Evolutionary conservation across 495 filamentous ascomycete species (phyloP).

Genomic region (Penicillium flavigenum): DNA sequence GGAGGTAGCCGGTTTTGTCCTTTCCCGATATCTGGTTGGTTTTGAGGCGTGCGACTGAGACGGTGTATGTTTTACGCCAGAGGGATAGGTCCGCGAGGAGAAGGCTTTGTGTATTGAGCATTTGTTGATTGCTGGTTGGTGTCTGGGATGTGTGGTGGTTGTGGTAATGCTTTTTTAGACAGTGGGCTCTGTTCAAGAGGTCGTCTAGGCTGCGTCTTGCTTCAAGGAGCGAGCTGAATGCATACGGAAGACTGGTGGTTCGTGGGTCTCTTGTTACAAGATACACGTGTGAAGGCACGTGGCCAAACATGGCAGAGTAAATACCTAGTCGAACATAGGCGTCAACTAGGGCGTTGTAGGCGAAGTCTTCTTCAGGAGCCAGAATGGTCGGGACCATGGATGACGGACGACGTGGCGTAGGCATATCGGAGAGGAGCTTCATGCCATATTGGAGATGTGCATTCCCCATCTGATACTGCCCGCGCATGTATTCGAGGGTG

Average conservation of each 20-base stretch:
- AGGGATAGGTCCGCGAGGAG: conserved; percentile 15
- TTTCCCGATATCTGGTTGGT: conserved; percentile 6
- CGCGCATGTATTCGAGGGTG: conserved; percentile 50
- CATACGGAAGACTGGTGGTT: conserved; percentile 12
- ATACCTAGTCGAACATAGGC: conserved; percentile 19
- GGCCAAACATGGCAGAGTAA: conserved; percentile 26
- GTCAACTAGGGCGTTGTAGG: conserved; percentile 24
- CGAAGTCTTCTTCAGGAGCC: conserved; percentile 21
- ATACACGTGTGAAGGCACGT: conserved; percentile 22
- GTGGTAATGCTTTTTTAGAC: conserved; percentile 15
- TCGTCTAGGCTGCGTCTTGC: conserved; percentile 22
- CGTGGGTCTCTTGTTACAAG: conserved; percentile 16
- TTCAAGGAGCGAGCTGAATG: conserved; percentile 13
- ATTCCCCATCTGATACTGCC: conserved; percentile 41
- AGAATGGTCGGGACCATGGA: conserved; percentile 15
- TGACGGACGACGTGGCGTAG: conserved; percentile 2
- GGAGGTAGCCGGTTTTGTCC: conserved; percentile 18
- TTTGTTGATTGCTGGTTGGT: conserved; percentile 1
- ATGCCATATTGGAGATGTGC: conserved; percentile 50
- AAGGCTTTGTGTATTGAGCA: conserved; percentile 4
- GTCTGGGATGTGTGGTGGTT: not conserved
- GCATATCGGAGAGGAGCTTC: conserved; percentile 17
- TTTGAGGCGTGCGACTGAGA: conserved; percentile 10
- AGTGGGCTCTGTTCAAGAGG: conserved; percentile 21
- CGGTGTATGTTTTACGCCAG: conserved; percentile 19